phyloP scores from a whole-genome alignment of 139 green algal species.

The Picochlorum costavermella region DNA sequence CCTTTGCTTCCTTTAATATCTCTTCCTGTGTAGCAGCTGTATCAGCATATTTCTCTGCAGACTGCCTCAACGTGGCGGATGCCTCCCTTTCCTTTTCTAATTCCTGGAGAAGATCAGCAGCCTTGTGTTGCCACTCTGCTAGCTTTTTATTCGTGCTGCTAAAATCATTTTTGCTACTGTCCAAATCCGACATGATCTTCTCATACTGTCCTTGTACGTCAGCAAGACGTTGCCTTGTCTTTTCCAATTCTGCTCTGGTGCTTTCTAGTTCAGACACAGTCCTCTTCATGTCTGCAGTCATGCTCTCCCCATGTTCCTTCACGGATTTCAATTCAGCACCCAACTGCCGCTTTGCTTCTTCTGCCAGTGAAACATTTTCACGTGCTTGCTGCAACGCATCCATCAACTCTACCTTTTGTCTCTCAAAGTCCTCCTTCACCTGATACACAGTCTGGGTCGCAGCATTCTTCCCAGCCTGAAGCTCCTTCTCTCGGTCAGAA shows the following conservation, averaged over 20 bases:
- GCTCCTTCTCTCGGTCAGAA: slow-evolving; percentile 41
- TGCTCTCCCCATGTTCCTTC: not conserved
- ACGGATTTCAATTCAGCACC: slow-evolving; percentile 8
- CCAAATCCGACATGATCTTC: slow-evolving; percentile 7
- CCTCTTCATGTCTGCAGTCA: slow-evolving; percentile 1
- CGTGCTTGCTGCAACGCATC: slow-evolving; percentile 11
- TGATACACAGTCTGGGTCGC: slow-evolving; percentile 40
- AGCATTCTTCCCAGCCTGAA: slow-evolving; percentile 45
- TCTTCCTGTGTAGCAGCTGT: slow-evolving; percentile 2
- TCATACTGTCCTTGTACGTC: slow-evolving; percentile 5
- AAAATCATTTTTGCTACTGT: slow-evolving; percentile 23
- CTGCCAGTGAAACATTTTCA: slow-evolving; percentile 2
- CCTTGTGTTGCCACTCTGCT: slow-evolving; percentile 23
- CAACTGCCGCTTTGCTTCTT: slow-evolving; percentile 16
- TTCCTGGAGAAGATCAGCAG: slow-evolving; percentile 25
- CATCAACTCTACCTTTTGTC: slow-evolving; percentile 18
- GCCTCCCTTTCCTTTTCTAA: slow-evolving; percentile 21
- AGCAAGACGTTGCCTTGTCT: not conserved
- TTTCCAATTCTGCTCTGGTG: not conserved
- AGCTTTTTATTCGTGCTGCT: slow-evolving; percentile 22
- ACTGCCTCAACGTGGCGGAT: slow-evolving; percentile 2
- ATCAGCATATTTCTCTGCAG: slow-evolving; percentile 2
- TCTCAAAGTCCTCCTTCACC: slow-evolving; percentile 11
- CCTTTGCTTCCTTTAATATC: slow-evolving; percentile 4
- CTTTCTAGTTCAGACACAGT: not conserved